These are phyloP conservation scores for Arthrobotrys megalospora DNA, from an alignment of 2,329 filamentous ascomycete species.

Conservation along the genomic window DNA sequence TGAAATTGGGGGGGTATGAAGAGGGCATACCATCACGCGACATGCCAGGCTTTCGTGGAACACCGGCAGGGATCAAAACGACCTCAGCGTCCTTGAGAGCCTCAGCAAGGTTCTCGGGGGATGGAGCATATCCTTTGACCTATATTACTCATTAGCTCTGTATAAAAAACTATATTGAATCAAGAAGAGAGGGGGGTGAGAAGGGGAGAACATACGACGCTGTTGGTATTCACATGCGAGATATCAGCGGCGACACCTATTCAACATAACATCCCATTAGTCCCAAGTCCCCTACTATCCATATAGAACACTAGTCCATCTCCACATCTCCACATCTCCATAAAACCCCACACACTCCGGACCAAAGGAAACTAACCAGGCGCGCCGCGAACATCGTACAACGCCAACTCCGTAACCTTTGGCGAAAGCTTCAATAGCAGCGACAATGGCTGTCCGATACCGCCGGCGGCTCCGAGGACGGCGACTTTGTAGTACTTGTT, in stretches of 20 bases:
- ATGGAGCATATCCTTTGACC: constrained; percentile 90
- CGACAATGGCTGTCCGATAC: constrained; percentile 98
- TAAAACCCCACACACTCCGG: not conserved
- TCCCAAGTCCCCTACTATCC: not conserved
- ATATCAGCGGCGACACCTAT: constrained; percentile 97
- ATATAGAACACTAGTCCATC: too few species aligned
- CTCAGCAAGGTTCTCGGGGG: constrained; percentile 79
- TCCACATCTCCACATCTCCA: not conserved
- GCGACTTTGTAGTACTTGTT: constrained; percentile 93
- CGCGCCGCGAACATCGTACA: constrained; percentile 96
- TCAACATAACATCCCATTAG: not conserved
- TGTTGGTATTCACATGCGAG: constrained; percentile 99
- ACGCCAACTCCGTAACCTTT: constrained; percentile 89
- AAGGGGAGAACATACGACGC: constrained; percentile 69
- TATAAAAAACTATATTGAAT: not conserved
- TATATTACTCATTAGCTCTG: constrained; percentile 63
- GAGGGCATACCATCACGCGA: constrained; percentile 82
- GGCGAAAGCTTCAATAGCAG: constrained; percentile 99
- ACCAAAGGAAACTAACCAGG: constrained; percentile 77
- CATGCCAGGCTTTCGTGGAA: constrained; percentile 99
- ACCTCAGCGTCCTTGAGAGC: constrained; percentile 91
- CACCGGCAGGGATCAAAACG: constrained; percentile 97
- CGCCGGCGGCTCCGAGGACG: constrained; percentile 95
- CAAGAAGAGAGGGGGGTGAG: not conserved
- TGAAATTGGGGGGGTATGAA: not conserved